These are phyloP conservation scores for Diaporthe humulicola DNA, from an alignment of 2,329 filamentous ascomycete genomes.

Conservation along the genomic window DNA sequence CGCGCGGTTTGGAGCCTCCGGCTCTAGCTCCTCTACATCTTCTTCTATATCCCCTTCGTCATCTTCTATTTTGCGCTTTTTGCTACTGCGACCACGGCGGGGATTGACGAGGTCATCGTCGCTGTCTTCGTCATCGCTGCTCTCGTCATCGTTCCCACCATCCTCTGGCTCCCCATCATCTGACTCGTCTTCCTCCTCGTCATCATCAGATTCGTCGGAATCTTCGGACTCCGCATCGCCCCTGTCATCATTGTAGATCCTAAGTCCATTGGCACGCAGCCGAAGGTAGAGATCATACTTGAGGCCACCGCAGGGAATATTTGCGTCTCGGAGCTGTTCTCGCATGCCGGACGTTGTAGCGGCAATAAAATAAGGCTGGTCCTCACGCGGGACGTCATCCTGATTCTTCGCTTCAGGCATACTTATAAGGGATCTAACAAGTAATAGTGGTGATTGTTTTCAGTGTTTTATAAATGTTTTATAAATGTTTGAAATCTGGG, in stretches of 20 bases:
- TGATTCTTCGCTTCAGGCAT: conserved; percentile 1
- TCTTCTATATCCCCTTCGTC: background rate
- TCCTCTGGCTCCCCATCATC: background rate
- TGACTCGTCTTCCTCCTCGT: background rate
- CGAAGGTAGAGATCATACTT: conserved; percentile 13
- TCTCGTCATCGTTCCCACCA: background rate
- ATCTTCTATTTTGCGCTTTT: background rate
- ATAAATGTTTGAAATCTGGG: background rate
- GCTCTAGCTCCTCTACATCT: background rate
- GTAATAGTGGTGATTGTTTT: background rate
- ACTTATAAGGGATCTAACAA: background rate
- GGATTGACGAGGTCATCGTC: background rate
- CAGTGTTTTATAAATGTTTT: background rate
- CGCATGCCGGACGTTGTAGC: background rate
- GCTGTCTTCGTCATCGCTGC: background rate
- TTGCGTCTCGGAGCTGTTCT: conserved; percentile 1
- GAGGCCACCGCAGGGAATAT: background rate
- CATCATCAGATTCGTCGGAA: background rate
- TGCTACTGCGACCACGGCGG: background rate
- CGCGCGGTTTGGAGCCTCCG: too few species aligned
- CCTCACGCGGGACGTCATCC: background rate
- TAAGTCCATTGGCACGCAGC: background rate
- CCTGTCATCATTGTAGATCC: background rate
- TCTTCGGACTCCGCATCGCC: background rate
- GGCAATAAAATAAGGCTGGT: background rate